phyloP scores from a whole-genome alignment of 2,329 filamentous ascomycete genomes.

The Fusarium sublunatum region DNA sequence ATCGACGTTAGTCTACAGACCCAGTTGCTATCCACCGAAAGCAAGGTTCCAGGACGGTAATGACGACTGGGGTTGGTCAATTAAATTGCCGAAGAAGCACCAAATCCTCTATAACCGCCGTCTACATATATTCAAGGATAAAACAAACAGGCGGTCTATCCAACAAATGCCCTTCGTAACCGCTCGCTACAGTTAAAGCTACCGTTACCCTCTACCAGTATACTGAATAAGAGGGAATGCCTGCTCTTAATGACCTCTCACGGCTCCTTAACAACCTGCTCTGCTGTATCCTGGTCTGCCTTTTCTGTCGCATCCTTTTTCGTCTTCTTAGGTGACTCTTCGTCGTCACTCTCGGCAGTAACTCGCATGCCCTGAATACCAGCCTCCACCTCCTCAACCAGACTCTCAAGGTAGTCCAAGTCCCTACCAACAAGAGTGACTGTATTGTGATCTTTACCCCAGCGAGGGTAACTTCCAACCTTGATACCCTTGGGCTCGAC shows the following conservation, averaged over 20 bases:
- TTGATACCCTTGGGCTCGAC: conserved; percentile 84
- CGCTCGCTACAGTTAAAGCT: conserved; percentile 3
- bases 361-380: conserved; percentile 80
- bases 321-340: conserved; percentile 54
- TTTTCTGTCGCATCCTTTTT: conserved; percentile 27
- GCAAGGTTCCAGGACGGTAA: conserved; percentile 6
- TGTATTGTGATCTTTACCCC: conserved; percentile 88
- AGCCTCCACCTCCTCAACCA: conserved; percentile 81
- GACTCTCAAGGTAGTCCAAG: conserved; percentile 78
- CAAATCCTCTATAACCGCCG: conserved; percentile 18
- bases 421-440: conserved; percentile 89
- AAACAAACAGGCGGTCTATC: conserved; percentile 15
- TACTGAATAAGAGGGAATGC: neutral
- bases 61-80: conserved; percentile 6
- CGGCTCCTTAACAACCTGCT: conserved; percentile 24
- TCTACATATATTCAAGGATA: conserved; percentile 35
- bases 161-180: conserved; percentile 10
- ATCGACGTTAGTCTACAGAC: conserved; percentile 7
- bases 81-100: conserved; percentile 22
- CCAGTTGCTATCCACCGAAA: neutral
- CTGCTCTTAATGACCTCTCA: conserved; percentile 14
- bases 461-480: conserved; percentile 93
- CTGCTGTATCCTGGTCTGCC: conserved; percentile 21
- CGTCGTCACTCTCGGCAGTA: conserved; percentile 75
- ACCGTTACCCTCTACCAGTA: conserved; percentile 12